A percentile compares a stretch with the other conserved stretches of the same genome.
These are phyloP conservation scores for Citrus sinensis DNA, from an alignment of 345 rosid genomes.

Conservation along the genomic window DVS_A1.0 CM039169.1:27418001-27418500, in stretches of 20 bases:
- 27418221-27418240: neutral
- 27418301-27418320: neutral
- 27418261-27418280: neutral
- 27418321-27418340: too few relatives aligned
- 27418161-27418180: conserved; percentile 81
- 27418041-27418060: conserved; percentile 57
- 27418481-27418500: too few relatives aligned
- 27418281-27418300: neutral
- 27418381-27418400: too few relatives aligned
- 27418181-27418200: conserved; percentile 50
- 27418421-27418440: too few relatives aligned
- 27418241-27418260: neutral
- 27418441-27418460: too few relatives aligned
- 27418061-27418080: conserved; percentile 82
- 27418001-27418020: conserved; percentile 69
- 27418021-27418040: conserved; percentile 78
- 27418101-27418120: conserved; percentile 94
- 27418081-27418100: conserved; percentile 91
- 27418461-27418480: too few relatives aligned
- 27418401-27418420: too few relatives aligned
- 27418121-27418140: conserved; percentile 64
- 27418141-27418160: conserved; percentile 68
- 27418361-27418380: too few relatives aligned
- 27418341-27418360: too few relatives aligned
- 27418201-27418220: conserved; percentile 17